Conservation (phyloP, 148 eudicot species). For the Beta vulgaris region DNA sequence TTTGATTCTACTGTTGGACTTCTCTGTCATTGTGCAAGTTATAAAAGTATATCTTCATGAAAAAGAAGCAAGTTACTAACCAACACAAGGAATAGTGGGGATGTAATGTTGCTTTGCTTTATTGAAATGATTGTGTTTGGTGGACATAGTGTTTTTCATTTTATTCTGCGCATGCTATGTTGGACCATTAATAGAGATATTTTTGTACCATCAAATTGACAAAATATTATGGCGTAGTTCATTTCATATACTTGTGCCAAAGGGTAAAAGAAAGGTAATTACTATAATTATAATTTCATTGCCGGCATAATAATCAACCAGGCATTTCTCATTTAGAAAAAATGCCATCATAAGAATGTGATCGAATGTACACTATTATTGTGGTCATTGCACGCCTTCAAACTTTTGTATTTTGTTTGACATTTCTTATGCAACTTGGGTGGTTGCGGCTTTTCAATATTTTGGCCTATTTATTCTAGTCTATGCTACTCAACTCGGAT, state of each 20-base stretch:
- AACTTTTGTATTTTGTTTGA: background rate
- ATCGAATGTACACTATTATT: background rate
- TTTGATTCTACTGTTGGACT: background rate
- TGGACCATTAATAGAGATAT: background rate
- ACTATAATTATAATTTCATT: background rate
- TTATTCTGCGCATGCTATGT: background rate
- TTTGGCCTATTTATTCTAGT: too few relatives aligned
- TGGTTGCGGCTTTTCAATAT: too few relatives aligned
- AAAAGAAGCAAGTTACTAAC: slow-evolving; percentile 1
- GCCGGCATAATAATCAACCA: background rate
- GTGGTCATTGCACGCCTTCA: slow-evolving; percentile 1
- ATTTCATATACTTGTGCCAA: background rate
- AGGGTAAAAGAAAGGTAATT: background rate
- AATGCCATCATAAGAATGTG: background rate
- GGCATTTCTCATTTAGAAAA: background rate
- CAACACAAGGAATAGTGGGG: background rate
- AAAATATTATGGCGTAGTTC: background rate
- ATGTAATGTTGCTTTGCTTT: slow-evolving; percentile 15
- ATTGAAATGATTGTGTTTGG: background rate
- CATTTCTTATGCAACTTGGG: background rate
- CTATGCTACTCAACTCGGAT: too few relatives aligned
- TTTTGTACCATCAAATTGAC: background rate
- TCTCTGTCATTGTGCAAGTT: too few relatives aligned
- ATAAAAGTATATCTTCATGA: background rate
- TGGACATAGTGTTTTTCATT: background rate